These are phyloP conservation scores for Iberis pinnata DNA, from an alignment of 345 rosid species.

Conservation along the genomic window DNA sequence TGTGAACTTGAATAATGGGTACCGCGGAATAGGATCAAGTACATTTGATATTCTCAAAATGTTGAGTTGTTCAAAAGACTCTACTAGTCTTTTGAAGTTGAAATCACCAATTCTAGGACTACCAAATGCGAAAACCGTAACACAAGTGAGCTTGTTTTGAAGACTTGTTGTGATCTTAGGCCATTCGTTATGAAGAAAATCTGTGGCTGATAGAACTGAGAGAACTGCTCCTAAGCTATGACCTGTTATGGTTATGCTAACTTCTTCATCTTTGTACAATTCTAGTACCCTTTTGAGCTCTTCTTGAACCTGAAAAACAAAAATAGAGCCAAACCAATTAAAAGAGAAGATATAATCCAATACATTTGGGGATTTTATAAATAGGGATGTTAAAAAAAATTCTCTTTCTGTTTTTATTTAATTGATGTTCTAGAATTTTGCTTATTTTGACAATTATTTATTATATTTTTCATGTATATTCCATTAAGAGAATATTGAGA, in stretches of 20 bases:
- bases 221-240: slow-evolving; percentile 58
- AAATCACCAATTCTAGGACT: slow-evolving; percentile 37
- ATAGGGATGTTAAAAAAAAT: too few species aligned
- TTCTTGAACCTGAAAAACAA: slow-evolving; percentile 30
- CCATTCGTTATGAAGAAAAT: slow-evolving; percentile 34
- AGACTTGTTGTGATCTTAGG: slow-evolving; percentile 18
- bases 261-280: slow-evolving; percentile 38
- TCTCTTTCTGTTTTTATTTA: too few species aligned
- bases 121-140: slow-evolving; percentile 37
- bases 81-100: slow-evolving; percentile 25
- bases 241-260: slow-evolving; percentile 47
- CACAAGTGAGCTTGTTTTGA: slow-evolving; percentile 20
- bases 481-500: too few species aligned
- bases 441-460: too few species aligned
- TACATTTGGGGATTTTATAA: too few species aligned
- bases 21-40: slow-evolving; percentile 30
- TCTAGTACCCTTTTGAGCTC: slow-evolving; percentile 40
- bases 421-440: too few species aligned
- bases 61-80: slow-evolving; percentile 22
- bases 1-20: slow-evolving; percentile 24
- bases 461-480: too few species aligned
- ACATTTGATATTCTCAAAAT: slow-evolving; percentile 33
- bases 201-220: slow-evolving; percentile 44
- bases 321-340: slow-evolving; percentile 12
- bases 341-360: too few species aligned